These are phyloP conservation scores for Ceratocystis cubensis DNA, from an alignment of 2,329 filamentous ascomycete species.

Conservation along the genomic window DNA sequence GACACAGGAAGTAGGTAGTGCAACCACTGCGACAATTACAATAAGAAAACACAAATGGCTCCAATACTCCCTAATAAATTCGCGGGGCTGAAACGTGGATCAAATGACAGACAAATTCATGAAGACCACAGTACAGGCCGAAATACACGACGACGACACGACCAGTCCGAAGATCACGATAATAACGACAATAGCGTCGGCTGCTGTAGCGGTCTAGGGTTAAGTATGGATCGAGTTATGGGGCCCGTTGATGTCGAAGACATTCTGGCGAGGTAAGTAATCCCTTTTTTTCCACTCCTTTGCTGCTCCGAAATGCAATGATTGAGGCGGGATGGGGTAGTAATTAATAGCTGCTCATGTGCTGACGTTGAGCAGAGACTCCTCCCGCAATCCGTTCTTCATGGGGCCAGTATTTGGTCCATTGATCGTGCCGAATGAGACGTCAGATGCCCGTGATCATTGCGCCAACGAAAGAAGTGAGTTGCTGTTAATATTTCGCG, in stretches of 20 bases:
- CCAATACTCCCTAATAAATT: not conserved
- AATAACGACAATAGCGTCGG: not conserved
- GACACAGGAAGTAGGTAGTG: not conserved
- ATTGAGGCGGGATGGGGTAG: too few relatives aligned
- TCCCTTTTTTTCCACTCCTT: not conserved
- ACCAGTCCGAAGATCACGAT: not conserved
- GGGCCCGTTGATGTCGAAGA: constrained; percentile 14
- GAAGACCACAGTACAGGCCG: not conserved
- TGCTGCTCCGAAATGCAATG: too few relatives aligned
- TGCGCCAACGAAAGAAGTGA: constrained; percentile 65
- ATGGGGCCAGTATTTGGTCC: constrained; percentile 52
- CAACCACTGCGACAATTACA: not conserved
- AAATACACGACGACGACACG: not conserved
- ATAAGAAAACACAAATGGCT: constrained; percentile 1
- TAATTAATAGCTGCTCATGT: not conserved
- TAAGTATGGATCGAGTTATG: constrained; percentile 6
- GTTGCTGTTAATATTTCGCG: constrained; percentile 18
- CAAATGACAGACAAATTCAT: not conserved
- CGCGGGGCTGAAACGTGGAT: not conserved
- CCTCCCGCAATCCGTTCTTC: constrained; percentile 33
- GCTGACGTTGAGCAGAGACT: not conserved
- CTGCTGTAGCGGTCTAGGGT: not conserved
- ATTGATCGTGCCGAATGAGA: constrained; percentile 60
- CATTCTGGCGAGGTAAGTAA: constrained; percentile 4
- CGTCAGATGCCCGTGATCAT: constrained; percentile 63